A percentile compares a stretch with the other conserved stretches of the same genome.
Conservation (phyloP, 768 basidiomycete genomes). For the Tricholoma flavovirens region DNA sequence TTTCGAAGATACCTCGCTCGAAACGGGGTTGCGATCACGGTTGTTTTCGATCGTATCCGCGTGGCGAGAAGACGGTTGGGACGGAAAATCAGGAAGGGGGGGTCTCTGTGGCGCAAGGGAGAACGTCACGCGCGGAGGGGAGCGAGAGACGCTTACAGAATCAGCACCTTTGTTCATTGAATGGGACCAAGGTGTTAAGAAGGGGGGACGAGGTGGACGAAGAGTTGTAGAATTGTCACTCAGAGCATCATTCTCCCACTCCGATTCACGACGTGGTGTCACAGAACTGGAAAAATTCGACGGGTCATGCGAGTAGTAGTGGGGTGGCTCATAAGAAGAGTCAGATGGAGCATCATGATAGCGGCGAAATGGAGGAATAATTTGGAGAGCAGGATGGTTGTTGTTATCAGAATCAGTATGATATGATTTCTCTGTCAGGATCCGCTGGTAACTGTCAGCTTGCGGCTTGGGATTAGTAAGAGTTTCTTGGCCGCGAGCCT, state of each 20-base stretch:
- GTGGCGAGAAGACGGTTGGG: not conserved
- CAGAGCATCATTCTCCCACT: not conserved
- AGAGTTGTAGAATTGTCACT: not conserved
- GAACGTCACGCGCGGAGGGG: conserved; percentile 19
- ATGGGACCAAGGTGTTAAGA: conserved; percentile 16
- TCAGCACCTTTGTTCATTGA: conserved; percentile 1
- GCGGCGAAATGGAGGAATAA: not conserved
- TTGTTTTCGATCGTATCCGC: not conserved
- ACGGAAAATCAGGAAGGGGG: conserved; percentile 1
- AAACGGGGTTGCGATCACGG: not conserved
- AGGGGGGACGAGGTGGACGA: conserved; percentile 27
- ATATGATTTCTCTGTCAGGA: not conserved
- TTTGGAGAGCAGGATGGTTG: not conserved
- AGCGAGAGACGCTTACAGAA: conserved; percentile 7
- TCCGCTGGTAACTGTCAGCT: not conserved
- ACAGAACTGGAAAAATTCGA: conserved; percentile 9
- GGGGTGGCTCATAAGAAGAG: conserved; percentile 16
- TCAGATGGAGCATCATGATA: conserved; percentile 12
- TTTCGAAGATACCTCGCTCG: not conserved
- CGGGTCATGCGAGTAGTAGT: conserved; percentile 19
- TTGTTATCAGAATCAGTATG: not conserved
- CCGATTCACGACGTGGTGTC: not conserved
- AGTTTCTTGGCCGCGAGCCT: not conserved
- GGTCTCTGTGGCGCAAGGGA: conserved; percentile 9
- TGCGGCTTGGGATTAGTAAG: not conserved